These are phyloP conservation scores for Pittosporum tobira DNA, from an alignment of 129 eudicot species.

Conservation along the genomic window DNA sequence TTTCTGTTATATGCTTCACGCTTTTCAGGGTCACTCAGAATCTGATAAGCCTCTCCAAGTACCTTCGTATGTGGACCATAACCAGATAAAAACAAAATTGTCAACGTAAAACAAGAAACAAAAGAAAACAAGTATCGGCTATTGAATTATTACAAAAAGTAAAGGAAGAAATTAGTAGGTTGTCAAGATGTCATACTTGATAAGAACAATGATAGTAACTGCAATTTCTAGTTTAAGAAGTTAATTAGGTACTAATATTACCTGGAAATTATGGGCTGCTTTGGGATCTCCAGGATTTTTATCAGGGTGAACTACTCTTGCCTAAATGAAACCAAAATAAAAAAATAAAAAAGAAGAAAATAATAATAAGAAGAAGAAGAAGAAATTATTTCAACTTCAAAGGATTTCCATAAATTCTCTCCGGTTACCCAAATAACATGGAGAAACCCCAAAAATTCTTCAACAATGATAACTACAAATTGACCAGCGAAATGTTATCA, in stretches of 20 bases:
- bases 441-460: not conserved
- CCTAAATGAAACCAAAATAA: conserved; percentile 16
- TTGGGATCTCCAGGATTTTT: conserved; percentile 49
- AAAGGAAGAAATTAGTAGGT: no score
- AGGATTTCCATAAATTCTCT: not conserved
- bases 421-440: not conserved
- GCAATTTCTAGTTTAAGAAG: not conserved
- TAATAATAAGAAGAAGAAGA: no score
- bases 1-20: conserved; percentile 44
- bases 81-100: not conserved
- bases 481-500: not conserved
- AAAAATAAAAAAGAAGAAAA: no score
- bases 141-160: not conserved
- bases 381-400: not conserved
- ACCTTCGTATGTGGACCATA: conserved; percentile 17
- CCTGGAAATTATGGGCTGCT: conserved; percentile 44
- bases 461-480: not conserved
- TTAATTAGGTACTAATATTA: not conserved
- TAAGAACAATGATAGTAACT: not conserved
- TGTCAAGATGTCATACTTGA: not conserved
- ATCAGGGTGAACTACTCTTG: conserved; percentile 46
- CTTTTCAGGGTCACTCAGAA: conserved; percentile 41
- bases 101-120: not conserved
- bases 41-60: conserved; percentile 57
- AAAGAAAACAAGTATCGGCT: not conserved